These are phyloP conservation scores for Coniochaeta sp. DNA, from an alignment of 2,329 filamentous ascomycete genomes.

Conservation along the genomic window DNA sequence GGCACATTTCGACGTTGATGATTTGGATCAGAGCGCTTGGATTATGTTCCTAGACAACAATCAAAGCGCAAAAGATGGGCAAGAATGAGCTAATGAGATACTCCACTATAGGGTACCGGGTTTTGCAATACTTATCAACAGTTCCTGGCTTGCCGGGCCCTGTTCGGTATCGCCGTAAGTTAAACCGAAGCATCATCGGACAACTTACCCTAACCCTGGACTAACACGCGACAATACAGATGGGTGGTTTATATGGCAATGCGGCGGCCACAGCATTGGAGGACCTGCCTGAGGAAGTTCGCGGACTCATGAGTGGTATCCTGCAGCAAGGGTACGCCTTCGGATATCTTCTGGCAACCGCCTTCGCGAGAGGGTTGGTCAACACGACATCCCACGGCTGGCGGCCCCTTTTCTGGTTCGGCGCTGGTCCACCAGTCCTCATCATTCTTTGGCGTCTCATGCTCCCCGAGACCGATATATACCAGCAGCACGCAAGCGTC, in stretches of 20 bases:
- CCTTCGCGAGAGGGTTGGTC: constrained; percentile 59
- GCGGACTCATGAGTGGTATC: constrained; percentile 69
- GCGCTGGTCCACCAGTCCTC: constrained; percentile 68
- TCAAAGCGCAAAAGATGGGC: not conserved
- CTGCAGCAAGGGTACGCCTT: constrained; percentile 66
- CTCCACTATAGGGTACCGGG: constrained; percentile 45
- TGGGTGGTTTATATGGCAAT: constrained; percentile 77
- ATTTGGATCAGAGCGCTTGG: too few species aligned
- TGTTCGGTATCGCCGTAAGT: constrained; percentile 61
- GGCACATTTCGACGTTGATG: not conserved
- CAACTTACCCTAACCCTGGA: not conserved
- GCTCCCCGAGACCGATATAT: constrained; percentile 73
- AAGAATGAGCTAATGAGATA: not conserved
- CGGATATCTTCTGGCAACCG: constrained; percentile 55
- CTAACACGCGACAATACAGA: constrained; percentile 24
- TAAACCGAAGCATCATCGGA: not conserved
- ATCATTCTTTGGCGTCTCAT: constrained; percentile 73
- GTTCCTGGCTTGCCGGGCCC: constrained; percentile 66
- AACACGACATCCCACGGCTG: constrained; percentile 73
- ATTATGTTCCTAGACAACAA: too few species aligned
- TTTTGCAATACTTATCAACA: constrained; percentile 61
- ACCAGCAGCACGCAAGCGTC: constrained; percentile 57
- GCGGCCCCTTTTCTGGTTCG: constrained; percentile 88
- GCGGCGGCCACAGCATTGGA: constrained; percentile 73
- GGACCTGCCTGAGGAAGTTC: constrained; percentile 59